Base-by-base conservation (phyloP, 2,329 filamentous ascomycete genomes). In the Fusarium citri region DNA sequence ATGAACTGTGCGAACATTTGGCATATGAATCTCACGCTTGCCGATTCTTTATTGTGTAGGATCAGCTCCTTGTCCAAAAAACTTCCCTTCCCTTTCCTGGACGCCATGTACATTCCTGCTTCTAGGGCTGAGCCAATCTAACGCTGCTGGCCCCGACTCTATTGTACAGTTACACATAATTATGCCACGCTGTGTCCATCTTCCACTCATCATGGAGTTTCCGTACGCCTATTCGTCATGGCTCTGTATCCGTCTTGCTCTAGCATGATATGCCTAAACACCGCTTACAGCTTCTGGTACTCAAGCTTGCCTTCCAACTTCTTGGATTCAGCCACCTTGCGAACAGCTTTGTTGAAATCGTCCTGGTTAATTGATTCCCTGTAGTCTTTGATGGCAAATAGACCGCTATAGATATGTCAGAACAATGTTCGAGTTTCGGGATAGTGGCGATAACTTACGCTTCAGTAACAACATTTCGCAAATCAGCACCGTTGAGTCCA, bases 311-410 rank as follows among this genome's bases (percentile, higher is more conserved):
- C 95, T 83, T 99, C 96, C 76, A 99, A 83, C 84, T 99, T 99
- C 93, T 99, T 99, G 67, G 93, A 88, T 83, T 99, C 96, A 18
- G 93, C 94, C 73, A 99, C 92, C 88, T 99, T 99, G 73, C 96
- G 91, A 57, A 99, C 96, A 6, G 96, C 96, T 84, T 98, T 98
- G 86, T 98, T 99, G 89, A 98, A 98, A 79, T 99, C 96, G 77
- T 99, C 96, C 81, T 99, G 96, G 83, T 93, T 98, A 82, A 99
- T 93, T 15, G 94, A 90, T 76, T 99, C 96, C 67, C 97, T 87
- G 81, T 98, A 97, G 78, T 97, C 96, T 83, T 98, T 98, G 88
- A 99, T 99, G 45, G 96, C 94, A 81, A 98, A 98, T 41, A 99
- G 84, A 69, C 96, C 96, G 73, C 94, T 97, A 66, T 51, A 69